These are phyloP conservation scores for Prunus mongolica DNA, from an alignment of 306 rosid species.

Conservation along the genomic window DNA sequence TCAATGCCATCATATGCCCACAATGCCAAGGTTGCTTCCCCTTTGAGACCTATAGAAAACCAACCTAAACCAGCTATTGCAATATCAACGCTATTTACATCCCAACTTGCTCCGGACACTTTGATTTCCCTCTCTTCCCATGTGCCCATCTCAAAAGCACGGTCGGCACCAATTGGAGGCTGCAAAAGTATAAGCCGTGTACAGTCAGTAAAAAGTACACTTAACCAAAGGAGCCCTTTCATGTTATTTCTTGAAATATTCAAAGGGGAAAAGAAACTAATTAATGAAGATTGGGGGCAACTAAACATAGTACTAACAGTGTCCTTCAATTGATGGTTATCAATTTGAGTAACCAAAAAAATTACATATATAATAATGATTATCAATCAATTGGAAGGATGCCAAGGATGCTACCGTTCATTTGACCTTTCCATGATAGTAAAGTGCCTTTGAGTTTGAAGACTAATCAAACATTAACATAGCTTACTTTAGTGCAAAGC, in stretches of 20 bases:
- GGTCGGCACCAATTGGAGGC: conserved; percentile 73
- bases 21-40: conserved; percentile 70
- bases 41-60: conserved; percentile 80
- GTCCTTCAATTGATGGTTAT: neutral
- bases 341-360: neutral
- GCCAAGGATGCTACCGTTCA: neutral
- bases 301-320: neutral
- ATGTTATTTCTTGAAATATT: neutral
- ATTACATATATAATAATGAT: neutral
- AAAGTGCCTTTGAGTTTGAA: neutral
- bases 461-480: neutral
- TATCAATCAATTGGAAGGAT: neutral
- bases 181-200: conserved; percentile 23
- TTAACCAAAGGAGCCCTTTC: neutral
- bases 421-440: neutral
- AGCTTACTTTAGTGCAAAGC: neutral
- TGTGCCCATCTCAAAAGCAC: conserved; percentile 54
- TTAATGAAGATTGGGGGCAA: neutral
- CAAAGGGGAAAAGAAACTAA: neutral
- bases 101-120: conserved; percentile 80
- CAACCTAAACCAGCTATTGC: conserved; percentile 81
- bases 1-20: conserved; percentile 76
- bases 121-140: conserved; percentile 71
- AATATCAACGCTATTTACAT: conserved; percentile 67
- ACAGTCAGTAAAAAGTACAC: neutral